Evolutionary conservation across 2,329 filamentous ascomycete species (phyloP).

Genomic region (Ophiostoma angusticollis): DNA sequence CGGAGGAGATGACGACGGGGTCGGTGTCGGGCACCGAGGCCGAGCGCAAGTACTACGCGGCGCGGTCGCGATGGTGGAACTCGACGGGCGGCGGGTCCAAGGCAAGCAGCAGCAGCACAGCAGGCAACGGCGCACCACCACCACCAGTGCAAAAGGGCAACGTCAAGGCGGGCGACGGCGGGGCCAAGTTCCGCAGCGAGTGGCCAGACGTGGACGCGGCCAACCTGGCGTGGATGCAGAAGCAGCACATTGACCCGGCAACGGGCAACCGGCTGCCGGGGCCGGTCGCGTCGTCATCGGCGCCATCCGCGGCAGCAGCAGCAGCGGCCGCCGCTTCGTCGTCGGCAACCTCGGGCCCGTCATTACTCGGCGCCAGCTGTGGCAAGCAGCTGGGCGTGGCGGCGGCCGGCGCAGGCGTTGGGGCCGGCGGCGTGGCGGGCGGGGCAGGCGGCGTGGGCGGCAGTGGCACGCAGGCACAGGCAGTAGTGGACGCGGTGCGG

Average conservation of each 20-base stretch:
- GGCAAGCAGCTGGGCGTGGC: slow-evolving; percentile 46
- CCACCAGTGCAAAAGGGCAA: slow-evolving; percentile 54
- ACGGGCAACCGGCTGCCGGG: slow-evolving; percentile 51
- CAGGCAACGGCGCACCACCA: too few relatives aligned
- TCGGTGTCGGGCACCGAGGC: slow-evolving; percentile 63
- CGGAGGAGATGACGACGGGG: slow-evolving; percentile 96
- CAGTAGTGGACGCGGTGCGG: slow-evolving; percentile 64
- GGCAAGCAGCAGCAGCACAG: too few relatives aligned
- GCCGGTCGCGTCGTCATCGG: slow-evolving; percentile 26
- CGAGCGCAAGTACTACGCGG: slow-evolving; percentile 68
- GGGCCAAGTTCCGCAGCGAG: slow-evolving; percentile 75
- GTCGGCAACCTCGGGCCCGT: not conserved
- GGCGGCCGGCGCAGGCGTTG: slow-evolving; percentile 26
- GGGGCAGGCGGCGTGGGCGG: slow-evolving; percentile 39
- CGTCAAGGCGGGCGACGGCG: slow-evolving; percentile 84
- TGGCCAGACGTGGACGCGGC: slow-evolving; percentile 83
- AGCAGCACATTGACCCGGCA: slow-evolving; percentile 61
- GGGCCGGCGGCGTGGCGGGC: slow-evolving; percentile 28
- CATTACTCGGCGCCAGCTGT: slow-evolving; percentile 20
- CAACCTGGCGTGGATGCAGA: slow-evolving; percentile 86
- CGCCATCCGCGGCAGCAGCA: not conserved
- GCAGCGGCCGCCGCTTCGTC: not conserved
- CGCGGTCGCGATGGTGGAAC: slow-evolving; percentile 88
- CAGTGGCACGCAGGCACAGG: slow-evolving; percentile 50
- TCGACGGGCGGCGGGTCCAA: slow-evolving; percentile 78